Evolutionary conservation across 2,329 filamentous ascomycete genomes (phyloP).

Genomic region (Tympanopsis confertula): DNA sequence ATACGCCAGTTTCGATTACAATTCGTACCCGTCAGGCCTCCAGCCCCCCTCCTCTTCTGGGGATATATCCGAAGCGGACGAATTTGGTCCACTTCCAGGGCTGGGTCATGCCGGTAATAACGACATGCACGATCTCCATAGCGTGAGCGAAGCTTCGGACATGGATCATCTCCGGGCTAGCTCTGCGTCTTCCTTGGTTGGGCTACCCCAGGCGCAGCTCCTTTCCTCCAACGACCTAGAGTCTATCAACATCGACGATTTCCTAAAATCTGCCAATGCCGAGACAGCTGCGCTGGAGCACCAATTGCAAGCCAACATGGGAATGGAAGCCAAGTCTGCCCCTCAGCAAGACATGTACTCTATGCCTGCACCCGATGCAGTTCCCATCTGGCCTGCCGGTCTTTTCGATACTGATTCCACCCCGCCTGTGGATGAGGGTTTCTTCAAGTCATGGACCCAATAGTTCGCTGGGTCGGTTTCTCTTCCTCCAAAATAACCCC

Average conservation of each 20-base stretch:
- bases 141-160: conserved; percentile 3
- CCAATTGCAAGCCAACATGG: conserved; percentile 22
- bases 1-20: conserved; percentile 30
- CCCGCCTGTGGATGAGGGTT: conserved; percentile 16
- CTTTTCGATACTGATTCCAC: conserved; percentile 14
- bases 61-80: conserved; percentile 33
- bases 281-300: conserved; percentile 24
- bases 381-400: background rate
- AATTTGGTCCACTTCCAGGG: conserved; percentile 12
- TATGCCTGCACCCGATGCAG: conserved; percentile 11
- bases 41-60: conserved; percentile 31
- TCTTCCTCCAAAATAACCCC: background rate
- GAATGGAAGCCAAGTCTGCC: conserved; percentile 17
- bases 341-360: conserved; percentile 15
- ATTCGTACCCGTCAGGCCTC: conserved; percentile 21
- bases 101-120: conserved; percentile 4
- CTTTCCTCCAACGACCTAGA: conserved; percentile 7
- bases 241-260: conserved; percentile 8
- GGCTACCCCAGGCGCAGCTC: conserved; percentile 6
- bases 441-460: conserved; percentile 14
- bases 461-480: background rate
- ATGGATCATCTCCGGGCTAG: conserved; percentile 5
- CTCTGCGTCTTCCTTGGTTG: conserved; percentile 7
- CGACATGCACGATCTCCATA: conserved; percentile 4
- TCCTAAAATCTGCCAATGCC: conserved; percentile 18